Conservation (phyloP, 1,284 basidiomycete species). For the Microbotryum saponariae region DNA sequence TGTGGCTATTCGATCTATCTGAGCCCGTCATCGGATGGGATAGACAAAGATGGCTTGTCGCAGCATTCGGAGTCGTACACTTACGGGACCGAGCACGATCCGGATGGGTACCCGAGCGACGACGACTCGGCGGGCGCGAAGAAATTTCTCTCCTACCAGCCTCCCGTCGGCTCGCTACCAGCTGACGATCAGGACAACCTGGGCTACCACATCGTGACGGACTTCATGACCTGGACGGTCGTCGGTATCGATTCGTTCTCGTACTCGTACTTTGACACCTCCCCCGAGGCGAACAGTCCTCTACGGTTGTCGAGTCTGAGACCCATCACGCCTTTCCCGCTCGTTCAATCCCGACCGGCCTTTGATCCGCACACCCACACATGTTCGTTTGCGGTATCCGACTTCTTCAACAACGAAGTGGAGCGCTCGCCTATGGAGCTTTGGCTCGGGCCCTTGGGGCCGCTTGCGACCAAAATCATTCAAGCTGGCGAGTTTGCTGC, state of each 20-base stretch:
- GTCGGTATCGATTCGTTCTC: slow-evolving; percentile 89
- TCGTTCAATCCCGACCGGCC: slow-evolving; percentile 67
- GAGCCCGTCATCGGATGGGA: slow-evolving; percentile 10
- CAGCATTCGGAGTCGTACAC: slow-evolving; percentile 64
- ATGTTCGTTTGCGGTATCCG: slow-evolving; percentile 60
- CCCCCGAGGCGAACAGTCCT: slow-evolving; percentile 65
- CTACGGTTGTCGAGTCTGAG: slow-evolving; percentile 55
- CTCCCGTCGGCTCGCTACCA: slow-evolving; percentile 62
- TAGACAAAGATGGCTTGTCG: slow-evolving; percentile 59
- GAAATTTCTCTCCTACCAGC: slow-evolving; percentile 64
- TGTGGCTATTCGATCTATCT: slow-evolving; percentile 4
- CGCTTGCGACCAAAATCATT: slow-evolving; percentile 45
- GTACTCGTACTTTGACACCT: slow-evolving; percentile 87
- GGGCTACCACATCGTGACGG: slow-evolving; percentile 78
- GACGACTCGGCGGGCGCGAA: slow-evolving; percentile 64
- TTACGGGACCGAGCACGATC: slow-evolving; percentile 13
- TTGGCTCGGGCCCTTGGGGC: slow-evolving; percentile 81
- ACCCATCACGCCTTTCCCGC: slow-evolving; percentile 72
- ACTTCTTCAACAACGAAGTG: slow-evolving; percentile 55
- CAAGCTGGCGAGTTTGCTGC: neutral
- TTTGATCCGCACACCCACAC: slow-evolving; percentile 65
- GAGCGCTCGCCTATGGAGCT: slow-evolving; percentile 59
- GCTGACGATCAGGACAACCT: slow-evolving; percentile 58
- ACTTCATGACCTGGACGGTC: slow-evolving; percentile 91
- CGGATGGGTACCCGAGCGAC: slow-evolving; percentile 4